Percentiles rank a stretch among this genome's conserved stretches.
Evolutionary conservation across 306 rosid species (phyloP).

Genomic region (Cajanus cajan): DNA sequence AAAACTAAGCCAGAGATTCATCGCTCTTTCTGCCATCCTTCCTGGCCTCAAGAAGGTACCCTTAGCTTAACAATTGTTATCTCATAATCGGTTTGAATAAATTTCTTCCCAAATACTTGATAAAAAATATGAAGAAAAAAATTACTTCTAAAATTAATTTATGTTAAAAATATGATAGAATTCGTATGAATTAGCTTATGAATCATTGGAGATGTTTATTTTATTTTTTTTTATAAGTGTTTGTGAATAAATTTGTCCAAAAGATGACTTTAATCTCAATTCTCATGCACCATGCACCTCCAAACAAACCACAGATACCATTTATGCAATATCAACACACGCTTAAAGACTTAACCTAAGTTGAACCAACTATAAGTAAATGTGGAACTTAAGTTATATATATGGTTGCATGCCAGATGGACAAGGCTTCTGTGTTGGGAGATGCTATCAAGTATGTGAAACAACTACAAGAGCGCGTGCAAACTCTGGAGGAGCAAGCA

Average conservation of each 20-base stretch:
- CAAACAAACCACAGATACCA: neutral
- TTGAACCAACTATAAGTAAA: neutral
- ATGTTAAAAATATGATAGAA: no score
- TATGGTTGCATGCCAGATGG: conserved; percentile 51
- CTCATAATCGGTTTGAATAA: no score
- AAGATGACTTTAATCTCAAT: neutral
- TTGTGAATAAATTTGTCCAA: no score
- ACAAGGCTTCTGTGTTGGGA: conserved; percentile 85
- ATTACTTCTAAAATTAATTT: no score
- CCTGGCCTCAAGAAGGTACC: conserved; percentile 89
- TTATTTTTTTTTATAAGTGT: no score
- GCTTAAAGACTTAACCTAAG: neutral
- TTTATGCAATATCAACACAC: neutral
- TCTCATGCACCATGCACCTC: neutral
- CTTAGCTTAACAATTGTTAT: neutral
- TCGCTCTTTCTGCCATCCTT: conserved; percentile 75
- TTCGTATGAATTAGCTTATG: no score
- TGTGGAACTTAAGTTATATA: neutral
- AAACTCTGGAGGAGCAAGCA: conserved; percentile 52
- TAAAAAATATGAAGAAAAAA: no score
- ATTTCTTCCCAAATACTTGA: no score
- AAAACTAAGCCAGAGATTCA: conserved; percentile 79
- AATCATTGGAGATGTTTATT: no score
- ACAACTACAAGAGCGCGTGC: conserved; percentile 58
- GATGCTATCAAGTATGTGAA: conserved; percentile 68